These are phyloP conservation scores for maize (Zea mays) DNA, from an alignment of 176 grass and related monocot genomes.

Conservation along the genomic window DNA sequence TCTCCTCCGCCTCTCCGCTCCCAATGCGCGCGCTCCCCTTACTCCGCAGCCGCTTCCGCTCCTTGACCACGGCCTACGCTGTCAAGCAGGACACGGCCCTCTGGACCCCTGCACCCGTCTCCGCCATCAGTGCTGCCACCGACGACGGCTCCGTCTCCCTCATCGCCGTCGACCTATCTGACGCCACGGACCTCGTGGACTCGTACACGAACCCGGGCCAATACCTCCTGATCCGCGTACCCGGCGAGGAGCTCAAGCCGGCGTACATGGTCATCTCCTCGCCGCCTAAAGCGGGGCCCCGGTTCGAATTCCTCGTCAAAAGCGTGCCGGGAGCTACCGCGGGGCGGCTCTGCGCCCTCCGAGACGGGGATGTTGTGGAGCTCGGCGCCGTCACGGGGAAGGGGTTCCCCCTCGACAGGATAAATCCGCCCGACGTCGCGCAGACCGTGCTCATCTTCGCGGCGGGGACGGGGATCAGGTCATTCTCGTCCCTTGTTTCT, in stretches of 20 bases:
- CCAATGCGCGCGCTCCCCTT: conserved; percentile 45
- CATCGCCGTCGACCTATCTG: conserved; percentile 64
- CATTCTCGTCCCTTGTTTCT: conserved; percentile 13
- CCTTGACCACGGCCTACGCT: conserved; percentile 47
- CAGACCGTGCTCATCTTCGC: conserved; percentile 72
- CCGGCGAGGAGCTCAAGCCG: conserved; percentile 47
- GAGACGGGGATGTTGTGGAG: conserved; percentile 68
- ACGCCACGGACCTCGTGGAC: conserved; percentile 44
- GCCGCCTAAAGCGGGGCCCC: conserved; percentile 34
- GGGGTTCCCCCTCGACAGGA: conserved; percentile 63
- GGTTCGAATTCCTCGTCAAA: conserved; percentile 79
- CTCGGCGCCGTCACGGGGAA: conserved; percentile 73
- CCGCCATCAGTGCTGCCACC: conserved; percentile 50
- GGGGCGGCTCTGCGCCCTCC: conserved; percentile 60
- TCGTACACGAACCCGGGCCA: conserved; percentile 56
- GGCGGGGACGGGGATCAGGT: conserved; percentile 90
- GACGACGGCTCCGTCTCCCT: conserved; percentile 63
- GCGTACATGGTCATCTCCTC: conserved; percentile 78
- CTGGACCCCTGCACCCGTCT: conserved; percentile 58
- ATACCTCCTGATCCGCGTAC: conserved; percentile 73
- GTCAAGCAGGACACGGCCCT: conserved; percentile 48
- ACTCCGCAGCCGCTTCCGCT: conserved; percentile 48
- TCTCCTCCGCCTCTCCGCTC: not conserved
- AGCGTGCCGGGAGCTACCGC: conserved; percentile 59
- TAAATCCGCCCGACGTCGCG: conserved; percentile 48